Evolutionary conservation across 345 rosid genomes (phyloP).

Genomic region (Syzygium oleosum): DNA sequence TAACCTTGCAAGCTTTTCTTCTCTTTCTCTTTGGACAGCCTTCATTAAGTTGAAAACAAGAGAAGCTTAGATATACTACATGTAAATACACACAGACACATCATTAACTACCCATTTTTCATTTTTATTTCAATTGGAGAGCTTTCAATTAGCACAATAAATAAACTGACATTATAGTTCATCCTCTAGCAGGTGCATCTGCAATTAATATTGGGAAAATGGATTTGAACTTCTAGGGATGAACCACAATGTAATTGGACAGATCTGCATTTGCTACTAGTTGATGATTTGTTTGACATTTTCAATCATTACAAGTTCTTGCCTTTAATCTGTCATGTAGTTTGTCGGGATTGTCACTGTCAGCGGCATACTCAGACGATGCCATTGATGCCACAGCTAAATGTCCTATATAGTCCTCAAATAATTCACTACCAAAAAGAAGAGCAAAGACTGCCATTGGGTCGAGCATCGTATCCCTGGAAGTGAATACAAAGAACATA

Average conservation of each 20-base stretch:
- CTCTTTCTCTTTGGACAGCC: slow-evolving; percentile 70
- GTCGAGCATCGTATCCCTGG: slow-evolving; percentile 79
- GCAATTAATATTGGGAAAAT: background rate
- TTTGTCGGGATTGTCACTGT: slow-evolving; percentile 51
- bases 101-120: background rate
- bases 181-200: background rate
- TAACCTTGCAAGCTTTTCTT: slow-evolving; percentile 53
- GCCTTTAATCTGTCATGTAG: slow-evolving; percentile 71
- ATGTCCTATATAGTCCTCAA: slow-evolving; percentile 92
- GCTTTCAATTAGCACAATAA: background rate
- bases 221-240: background rate
- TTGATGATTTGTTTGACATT: background rate
- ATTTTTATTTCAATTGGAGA: background rate
- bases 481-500: background rate
- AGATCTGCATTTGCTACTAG: background rate
- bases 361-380: slow-evolving; percentile 52
- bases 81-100: background rate
- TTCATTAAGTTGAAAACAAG: slow-evolving; percentile 5
- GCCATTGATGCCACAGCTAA: slow-evolving; percentile 86
- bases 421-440: slow-evolving; percentile 91
- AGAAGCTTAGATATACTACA: background rate
- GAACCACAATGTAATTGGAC: background rate
- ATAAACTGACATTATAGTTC: background rate
- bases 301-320: background rate
- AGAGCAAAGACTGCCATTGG: slow-evolving; percentile 84